A percentile compares a stretch with the other conserved stretches of the same genome.
phyloP scores from a whole-genome alignment of 129 eudicot species.

The Daucus carota region DNA sequence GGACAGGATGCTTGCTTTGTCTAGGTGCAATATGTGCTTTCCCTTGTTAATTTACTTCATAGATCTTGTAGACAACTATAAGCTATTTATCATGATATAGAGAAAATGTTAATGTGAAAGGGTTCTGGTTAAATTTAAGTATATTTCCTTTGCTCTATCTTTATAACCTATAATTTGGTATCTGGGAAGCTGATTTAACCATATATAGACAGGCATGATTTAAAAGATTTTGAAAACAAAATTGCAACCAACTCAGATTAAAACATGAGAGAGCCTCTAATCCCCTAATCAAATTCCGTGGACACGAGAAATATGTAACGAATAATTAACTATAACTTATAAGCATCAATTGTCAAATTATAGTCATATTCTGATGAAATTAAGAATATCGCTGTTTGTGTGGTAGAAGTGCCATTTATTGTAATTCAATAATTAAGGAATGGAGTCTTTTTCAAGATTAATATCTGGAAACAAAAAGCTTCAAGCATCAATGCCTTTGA shows the following conservation, averaged over 20 bases:
- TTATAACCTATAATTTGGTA: neutral
- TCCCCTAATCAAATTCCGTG: too few species aligned
- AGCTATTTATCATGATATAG: neutral
- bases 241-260: too few species aligned
- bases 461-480: neutral
- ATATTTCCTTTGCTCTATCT: neutral
- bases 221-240: too few species aligned
- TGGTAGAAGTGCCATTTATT: neutral
- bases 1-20: neutral
- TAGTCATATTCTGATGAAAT: neutral
- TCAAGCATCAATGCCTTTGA: neutral
- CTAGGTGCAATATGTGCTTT: neutral
- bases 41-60: neutral
- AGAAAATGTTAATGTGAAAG: neutral
- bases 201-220: neutral
- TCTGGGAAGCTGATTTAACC: too few species aligned
- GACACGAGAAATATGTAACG: neutral
- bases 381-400: neutral
- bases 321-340: too few species aligned
- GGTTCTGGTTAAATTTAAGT: neutral
- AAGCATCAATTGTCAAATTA: neutral
- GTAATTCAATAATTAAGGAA: neutral
- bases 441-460: neutral
- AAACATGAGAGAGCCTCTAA: too few species aligned
- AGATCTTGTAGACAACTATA: neutral